These are phyloP conservation scores for Mariannaea elegans DNA, from an alignment of 2,329 filamentous ascomycete genomes.

Conservation along the genomic window DNA sequence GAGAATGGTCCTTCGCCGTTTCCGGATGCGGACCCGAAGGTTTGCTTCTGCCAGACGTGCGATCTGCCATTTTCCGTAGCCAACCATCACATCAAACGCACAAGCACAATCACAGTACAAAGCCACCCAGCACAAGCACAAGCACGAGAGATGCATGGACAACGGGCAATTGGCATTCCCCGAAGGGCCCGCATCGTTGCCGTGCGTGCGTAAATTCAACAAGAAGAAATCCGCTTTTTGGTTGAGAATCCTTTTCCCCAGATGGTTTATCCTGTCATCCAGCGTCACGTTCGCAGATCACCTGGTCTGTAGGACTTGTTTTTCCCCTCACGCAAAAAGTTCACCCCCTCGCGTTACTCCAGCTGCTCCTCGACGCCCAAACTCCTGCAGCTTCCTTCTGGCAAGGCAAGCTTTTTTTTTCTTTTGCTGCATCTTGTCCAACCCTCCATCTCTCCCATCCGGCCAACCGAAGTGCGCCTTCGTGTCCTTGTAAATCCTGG, in stretches of 20 bases:
- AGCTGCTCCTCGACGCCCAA: not conserved
- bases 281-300: conserved; percentile 19
- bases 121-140: too few species aligned
- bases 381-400: not conserved
- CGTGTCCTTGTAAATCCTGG: not conserved
- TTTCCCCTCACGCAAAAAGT: conserved; percentile 1
- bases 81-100: not conserved
- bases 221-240: not conserved
- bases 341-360: not conserved
- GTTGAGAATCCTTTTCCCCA: not conserved
- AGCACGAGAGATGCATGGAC: too few species aligned
- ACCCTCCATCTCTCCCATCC: not conserved
- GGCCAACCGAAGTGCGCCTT: conserved; percentile 1
- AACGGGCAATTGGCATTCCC: not conserved
- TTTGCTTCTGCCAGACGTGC: conserved; percentile 22
- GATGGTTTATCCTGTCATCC: conserved; percentile 9
- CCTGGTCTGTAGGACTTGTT: not conserved
- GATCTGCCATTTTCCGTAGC: not conserved
- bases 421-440: not conserved
- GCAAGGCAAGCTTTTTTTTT: not conserved
- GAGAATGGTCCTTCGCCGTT: conserved; percentile 2
- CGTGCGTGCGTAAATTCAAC: not conserved
- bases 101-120: not conserved
- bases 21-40: conserved; percentile 34
- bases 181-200: conserved; percentile 4